Conservation (phyloP, 2,329 filamentous ascomycete genomes). For the Fusarium falciforme region DNA sequence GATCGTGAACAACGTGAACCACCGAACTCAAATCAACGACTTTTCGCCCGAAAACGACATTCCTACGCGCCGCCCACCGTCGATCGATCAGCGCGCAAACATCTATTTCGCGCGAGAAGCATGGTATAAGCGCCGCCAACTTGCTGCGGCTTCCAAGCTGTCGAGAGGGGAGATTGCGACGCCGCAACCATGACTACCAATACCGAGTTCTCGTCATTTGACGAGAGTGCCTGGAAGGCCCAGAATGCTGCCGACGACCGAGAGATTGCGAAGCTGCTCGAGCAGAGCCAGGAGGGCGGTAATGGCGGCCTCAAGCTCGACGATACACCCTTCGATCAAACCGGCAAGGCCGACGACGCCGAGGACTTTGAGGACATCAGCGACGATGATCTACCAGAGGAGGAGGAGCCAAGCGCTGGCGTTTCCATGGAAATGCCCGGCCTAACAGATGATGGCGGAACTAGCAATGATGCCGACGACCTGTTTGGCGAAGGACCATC, state of each 20-base stretch:
- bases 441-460: constrained; percentile 69
- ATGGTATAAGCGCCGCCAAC: constrained; percentile 41
- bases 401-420: constrained; percentile 68
- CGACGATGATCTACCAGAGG: constrained; percentile 90
- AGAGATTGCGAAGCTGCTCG: constrained; percentile 58
- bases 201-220: constrained; percentile 49
- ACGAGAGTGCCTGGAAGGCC: constrained; percentile 52
- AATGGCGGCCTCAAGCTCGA: constrained; percentile 57
- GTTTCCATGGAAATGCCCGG: constrained; percentile 62
- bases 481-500: constrained; percentile 74
- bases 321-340: constrained; percentile 65
- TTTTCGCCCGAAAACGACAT: constrained; percentile 1
- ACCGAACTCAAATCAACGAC: constrained; percentile 34
- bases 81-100: constrained; percentile 11
- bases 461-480: constrained; percentile 72
- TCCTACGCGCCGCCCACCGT: constrained; percentile 5
- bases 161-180: constrained; percentile 38
- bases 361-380: constrained; percentile 91
- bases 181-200: constrained; percentile 49
- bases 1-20: constrained; percentile 39
- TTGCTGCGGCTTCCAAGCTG: constrained; percentile 39
- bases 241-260: constrained; percentile 63
- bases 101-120: constrained; percentile 23
- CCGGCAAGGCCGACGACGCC: constrained; percentile 91
- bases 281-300: constrained; percentile 54